A percentile compares a stretch with the other conserved stretches of the same genome.
These are phyloP conservation scores for Arthrobotrys sphaeroides DNA, from an alignment of 2,329 filamentous ascomycete species.

Conservation along the genomic window DNA sequence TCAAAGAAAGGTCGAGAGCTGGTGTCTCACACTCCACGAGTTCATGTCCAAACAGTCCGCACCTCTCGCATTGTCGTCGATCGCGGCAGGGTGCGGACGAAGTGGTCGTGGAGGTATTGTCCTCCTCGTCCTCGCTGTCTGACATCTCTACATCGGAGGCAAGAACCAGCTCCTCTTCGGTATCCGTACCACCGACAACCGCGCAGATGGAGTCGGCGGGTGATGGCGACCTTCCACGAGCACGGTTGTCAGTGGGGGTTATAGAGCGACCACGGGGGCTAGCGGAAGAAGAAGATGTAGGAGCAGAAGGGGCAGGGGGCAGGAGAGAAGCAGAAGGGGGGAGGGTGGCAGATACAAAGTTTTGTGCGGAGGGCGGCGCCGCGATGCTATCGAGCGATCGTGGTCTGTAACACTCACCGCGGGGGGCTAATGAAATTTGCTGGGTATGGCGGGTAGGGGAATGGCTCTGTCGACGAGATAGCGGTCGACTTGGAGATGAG, in stretches of 20 bases:
- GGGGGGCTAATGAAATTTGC: conserved; percentile 44
- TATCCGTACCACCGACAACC: conserved; percentile 54
- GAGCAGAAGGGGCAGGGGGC: conserved; percentile 18
- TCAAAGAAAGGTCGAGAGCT: conserved; percentile 21
- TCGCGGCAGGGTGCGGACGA: conserved; percentile 50
- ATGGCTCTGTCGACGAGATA: conserved; percentile 50
- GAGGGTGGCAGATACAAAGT: conserved; percentile 21
- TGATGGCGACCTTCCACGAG: conserved; percentile 51
- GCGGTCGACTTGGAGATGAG: conserved; percentile 35
- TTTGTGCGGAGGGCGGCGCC: conserved; percentile 31
- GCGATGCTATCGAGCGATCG: conserved; percentile 53
- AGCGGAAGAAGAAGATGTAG: conserved; percentile 10
- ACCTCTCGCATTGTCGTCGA: conserved; percentile 53
- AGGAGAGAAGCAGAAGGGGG: conserved; percentile 14
- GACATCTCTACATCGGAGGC: conserved; percentile 52
- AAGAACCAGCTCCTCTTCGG: conserved; percentile 51
- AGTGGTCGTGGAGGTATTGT: conserved; percentile 50
- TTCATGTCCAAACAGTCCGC: conserved; percentile 51
- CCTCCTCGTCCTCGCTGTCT: conserved; percentile 42
- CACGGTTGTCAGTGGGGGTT: conserved; percentile 53
- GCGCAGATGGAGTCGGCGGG: conserved; percentile 54
- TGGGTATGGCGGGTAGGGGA: conserved; percentile 50
- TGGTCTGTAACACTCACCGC: conserved; percentile 53
- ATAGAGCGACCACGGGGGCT: conserved; percentile 45
- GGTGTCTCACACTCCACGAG: conserved; percentile 50